Conservation (phyloP, 1,284 basidiomycete species). For the Rhodotorula glutinis region DNA sequence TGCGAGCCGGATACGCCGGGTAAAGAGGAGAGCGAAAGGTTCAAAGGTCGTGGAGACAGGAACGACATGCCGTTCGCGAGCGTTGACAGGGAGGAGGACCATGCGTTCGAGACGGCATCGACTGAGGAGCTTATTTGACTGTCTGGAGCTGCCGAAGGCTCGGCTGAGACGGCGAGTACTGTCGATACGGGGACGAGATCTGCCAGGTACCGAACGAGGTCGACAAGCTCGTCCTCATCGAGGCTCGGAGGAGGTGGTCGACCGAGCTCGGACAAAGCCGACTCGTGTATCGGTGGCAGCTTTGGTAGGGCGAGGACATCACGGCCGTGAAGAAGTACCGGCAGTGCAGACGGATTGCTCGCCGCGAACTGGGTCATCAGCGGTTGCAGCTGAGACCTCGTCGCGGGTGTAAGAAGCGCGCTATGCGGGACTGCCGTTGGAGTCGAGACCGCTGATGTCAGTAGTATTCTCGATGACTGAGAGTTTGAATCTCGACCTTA, state of each 20-base stretch:
- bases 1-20: neutral
- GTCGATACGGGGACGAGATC: neutral
- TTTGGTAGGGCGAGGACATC: constrained; percentile 15
- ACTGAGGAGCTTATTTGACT: neutral
- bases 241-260: constrained; percentile 2
- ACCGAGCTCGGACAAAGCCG: neutral
- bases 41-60: constrained; percentile 2
- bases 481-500: too few relatives aligned
- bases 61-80: constrained; percentile 8
- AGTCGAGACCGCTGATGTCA: too few relatives aligned
- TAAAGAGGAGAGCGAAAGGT: neutral
- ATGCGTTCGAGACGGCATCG: neutral
- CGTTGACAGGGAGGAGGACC: constrained; percentile 1
- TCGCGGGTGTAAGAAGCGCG: neutral
- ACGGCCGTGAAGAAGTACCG: constrained; percentile 24
- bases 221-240: constrained; percentile 13
- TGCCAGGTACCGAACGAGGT: constrained; percentile 18
- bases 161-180: neutral
- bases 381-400: constrained; percentile 21
- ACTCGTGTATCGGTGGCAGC: neutral
- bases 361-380: constrained; percentile 32
- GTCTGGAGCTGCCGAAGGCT: too few relatives aligned
- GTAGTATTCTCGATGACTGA: too few relatives aligned
- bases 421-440: constrained; percentile 13
- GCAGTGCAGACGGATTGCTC: constrained; percentile 13